Evolutionary conservation across 306 rosid genomes (phyloP).

Genomic region (Ceratonia siliqua): DNA sequence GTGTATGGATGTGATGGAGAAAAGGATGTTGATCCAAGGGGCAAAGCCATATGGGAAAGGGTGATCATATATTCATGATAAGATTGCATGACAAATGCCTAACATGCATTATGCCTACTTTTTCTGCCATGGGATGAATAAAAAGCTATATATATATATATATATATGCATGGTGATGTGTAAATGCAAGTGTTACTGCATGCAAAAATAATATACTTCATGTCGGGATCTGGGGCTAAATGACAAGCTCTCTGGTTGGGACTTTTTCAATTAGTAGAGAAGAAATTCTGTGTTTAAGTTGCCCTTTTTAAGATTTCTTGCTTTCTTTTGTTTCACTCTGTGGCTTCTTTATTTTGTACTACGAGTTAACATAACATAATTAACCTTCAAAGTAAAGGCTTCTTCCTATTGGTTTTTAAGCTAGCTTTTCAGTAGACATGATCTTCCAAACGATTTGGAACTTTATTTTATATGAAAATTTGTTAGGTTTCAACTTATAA

Average conservation of each 20-base stretch:
- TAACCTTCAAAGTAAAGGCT: conserved; percentile 10
- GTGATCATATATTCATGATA: conserved; percentile 39
- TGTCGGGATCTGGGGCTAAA: conserved; percentile 68
- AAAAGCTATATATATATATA: conserved; percentile 2
- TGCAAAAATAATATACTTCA: conserved; percentile 45
- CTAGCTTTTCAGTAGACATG: conserved; percentile 16
- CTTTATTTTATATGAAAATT: too few species aligned
- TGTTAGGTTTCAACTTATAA: too few species aligned
- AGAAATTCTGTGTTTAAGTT: conserved; percentile 36
- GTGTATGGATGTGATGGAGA: conserved; percentile 34
- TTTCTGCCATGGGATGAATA: conserved; percentile 40
- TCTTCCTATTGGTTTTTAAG: conserved; percentile 2
- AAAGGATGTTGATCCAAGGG: conserved; percentile 27
- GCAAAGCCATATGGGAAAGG: conserved; percentile 30
- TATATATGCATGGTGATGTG: conserved; percentile 26
- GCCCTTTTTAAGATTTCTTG: conserved; percentile 24
- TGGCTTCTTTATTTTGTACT: not conserved
- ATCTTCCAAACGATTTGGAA: too few species aligned
- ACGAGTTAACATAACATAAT: not conserved
- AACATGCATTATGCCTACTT: conserved; percentile 50
- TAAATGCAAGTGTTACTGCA: conserved; percentile 32
- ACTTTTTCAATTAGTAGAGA: conserved; percentile 39
- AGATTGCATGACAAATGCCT: conserved; percentile 45
- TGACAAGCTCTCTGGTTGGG: conserved; percentile 48
- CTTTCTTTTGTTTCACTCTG: conserved; percentile 26